phyloP scores from a whole-genome alignment of 2,329 filamentous ascomycete species.

The Talaromyces funiculosus region DNA sequence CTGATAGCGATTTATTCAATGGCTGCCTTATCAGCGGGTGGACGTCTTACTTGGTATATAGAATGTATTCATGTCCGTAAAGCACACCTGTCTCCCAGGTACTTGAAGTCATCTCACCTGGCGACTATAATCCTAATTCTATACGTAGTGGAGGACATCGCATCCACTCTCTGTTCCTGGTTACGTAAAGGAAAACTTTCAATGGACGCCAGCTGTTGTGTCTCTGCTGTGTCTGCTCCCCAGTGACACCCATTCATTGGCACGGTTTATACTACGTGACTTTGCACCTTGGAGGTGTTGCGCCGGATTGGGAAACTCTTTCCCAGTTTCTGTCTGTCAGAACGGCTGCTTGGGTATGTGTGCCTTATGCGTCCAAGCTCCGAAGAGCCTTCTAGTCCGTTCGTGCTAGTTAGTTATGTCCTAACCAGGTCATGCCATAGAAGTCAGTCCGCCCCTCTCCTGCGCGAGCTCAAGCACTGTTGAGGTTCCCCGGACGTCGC shows the following conservation, averaged over 20 bases:
- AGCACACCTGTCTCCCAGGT: not conserved
- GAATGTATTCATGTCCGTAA: too few species aligned
- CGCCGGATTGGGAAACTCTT: constrained; percentile 9
- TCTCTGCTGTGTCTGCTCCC: not conserved
- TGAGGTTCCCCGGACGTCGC: constrained; percentile 4
- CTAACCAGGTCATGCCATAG: not conserved
- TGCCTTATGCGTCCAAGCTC: not conserved
- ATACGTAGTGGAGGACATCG: not conserved
- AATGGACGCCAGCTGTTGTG: constrained; percentile 7
- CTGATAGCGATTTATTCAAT: not conserved
- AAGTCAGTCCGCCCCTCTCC: not conserved
- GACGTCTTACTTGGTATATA: too few species aligned
- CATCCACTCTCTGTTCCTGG: constrained; percentile 22
- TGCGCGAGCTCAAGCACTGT: not conserved
- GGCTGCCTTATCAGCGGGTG: not conserved
- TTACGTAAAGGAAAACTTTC: constrained; percentile 39
- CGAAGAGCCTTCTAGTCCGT: not conserved
- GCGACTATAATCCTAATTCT: not conserved
- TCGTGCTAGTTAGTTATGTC: not conserved
- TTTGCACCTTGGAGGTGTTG: constrained; percentile 1
- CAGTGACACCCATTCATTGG: not conserved
- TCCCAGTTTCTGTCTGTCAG: not conserved
- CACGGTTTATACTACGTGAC: not conserved
- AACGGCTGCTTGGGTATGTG: not conserved
- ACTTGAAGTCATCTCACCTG: too few species aligned